These are phyloP conservation scores for Rosa lucieae DNA, from an alignment of 306 rosid genomes.

Conservation along the genomic window DNA sequence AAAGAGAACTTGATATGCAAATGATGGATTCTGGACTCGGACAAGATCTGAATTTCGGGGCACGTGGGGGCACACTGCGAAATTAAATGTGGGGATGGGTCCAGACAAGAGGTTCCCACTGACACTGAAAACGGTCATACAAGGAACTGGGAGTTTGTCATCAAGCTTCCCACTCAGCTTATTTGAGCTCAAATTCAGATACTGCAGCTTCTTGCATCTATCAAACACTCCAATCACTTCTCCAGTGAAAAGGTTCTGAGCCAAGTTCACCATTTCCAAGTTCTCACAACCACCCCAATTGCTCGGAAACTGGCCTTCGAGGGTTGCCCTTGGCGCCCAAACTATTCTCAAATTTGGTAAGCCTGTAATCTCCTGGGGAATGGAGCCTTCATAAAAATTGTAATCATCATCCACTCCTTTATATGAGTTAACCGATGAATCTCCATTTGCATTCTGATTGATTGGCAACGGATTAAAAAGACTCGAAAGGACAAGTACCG, in stretches of 20 bases:
- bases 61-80: conserved; percentile 17
- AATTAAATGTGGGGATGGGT: conserved; percentile 23
- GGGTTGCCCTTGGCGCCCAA: conserved; percentile 27
- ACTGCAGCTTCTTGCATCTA: conserved; percentile 31
- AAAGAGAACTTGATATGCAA: conserved; percentile 21
- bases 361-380: conserved; percentile 29
- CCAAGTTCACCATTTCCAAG: conserved; percentile 39
- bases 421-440: conserved; percentile 2
- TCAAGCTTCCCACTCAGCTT: conserved; percentile 28
- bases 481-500: conserved; percentile 34
- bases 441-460: conserved; percentile 4
- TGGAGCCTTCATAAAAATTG: conserved; percentile 36
- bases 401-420: conserved; percentile 1
- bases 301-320: conserved; percentile 30
- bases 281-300: conserved; percentile 34
- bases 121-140: conserved; percentile 28
- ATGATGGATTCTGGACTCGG: conserved; percentile 6
- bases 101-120: conserved; percentile 33
- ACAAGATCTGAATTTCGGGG: conserved; percentile 13
- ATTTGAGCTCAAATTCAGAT: conserved; percentile 38
- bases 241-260: conserved; percentile 25
- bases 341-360: conserved; percentile 19
- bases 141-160: conserved; percentile 31
- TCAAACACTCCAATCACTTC: conserved; percentile 31
- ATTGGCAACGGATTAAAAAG: conserved; percentile 9